phyloP scores from a whole-genome alignment of 495 filamentous ascomycete genomes.

The Massariosphaeria phaeospora region DNA sequence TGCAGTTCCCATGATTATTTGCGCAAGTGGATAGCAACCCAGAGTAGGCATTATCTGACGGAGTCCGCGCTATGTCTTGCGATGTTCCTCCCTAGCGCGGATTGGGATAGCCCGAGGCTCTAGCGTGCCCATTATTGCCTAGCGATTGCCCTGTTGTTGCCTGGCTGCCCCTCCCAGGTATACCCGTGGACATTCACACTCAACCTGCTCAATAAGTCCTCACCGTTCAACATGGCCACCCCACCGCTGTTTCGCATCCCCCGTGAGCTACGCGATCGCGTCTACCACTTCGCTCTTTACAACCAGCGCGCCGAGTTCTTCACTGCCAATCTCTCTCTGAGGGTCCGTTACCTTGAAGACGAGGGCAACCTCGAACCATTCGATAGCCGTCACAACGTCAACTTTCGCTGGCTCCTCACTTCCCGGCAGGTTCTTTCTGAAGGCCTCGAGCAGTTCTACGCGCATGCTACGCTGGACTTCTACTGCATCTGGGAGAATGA shows the following conservation, averaged over 20 bases:
- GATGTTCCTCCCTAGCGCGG: too few species aligned
- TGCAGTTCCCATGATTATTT: too few species aligned
- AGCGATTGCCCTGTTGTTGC: too few species aligned
- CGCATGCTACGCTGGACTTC: not conserved
- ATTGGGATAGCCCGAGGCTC: too few species aligned
- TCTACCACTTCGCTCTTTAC: not conserved
- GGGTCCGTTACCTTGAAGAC: not conserved
- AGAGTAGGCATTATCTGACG: too few species aligned
- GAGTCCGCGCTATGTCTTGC: too few species aligned
- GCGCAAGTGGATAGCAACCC: too few species aligned
- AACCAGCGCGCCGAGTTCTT: not conserved
- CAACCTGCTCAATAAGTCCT: too few species aligned
- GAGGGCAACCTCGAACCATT: not conserved
- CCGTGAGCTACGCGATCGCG: not conserved
- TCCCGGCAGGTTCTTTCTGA: not conserved
- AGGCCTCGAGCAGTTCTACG: not conserved
- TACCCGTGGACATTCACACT: too few species aligned
- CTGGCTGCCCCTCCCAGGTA: too few species aligned
- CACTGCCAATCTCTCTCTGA: not conserved
- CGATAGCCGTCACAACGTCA: not conserved
- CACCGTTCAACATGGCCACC: not conserved
- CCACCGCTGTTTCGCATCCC: not conserved
- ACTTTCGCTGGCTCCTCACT: not conserved
- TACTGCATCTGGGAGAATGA: not conserved
- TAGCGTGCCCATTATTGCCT: too few species aligned